phyloP scores from a whole-genome alignment of 2,329 filamentous ascomycete genomes.

The Xylariomycetidae sp. region DNA sequence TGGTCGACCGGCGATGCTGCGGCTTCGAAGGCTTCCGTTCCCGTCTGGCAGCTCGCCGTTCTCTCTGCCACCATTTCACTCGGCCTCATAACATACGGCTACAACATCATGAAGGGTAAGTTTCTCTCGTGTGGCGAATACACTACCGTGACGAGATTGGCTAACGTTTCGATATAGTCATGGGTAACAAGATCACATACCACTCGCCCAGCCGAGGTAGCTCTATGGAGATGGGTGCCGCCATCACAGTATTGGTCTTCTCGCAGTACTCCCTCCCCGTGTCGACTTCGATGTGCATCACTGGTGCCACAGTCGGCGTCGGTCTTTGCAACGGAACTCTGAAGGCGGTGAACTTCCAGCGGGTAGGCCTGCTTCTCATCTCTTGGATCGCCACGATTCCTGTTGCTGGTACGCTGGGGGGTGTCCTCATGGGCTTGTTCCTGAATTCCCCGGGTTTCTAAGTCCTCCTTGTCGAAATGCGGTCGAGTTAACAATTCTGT shows the following conservation, averaged over 20 bases:
- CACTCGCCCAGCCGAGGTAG: conserved; percentile 36
- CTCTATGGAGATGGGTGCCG: conserved; percentile 77
- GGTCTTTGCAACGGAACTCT: conserved; percentile 70
- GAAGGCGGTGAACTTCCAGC: conserved; percentile 72
- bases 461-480: too few species aligned
- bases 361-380: conserved; percentile 61
- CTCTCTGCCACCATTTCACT: conserved; percentile 58
- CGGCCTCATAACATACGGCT: conserved; percentile 70
- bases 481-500: too few species aligned
- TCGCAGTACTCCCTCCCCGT: conserved; percentile 72
- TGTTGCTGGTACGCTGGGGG: conserved; percentile 53
- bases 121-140: background rate
- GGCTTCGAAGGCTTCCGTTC: conserved; percentile 59
- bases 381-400: conserved; percentile 66
- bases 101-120: conserved; percentile 79
- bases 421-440: conserved; percentile 43
- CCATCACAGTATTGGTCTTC: conserved; percentile 71
- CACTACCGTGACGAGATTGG: conserved; percentile 1
- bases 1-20: conserved; percentile 61
- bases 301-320: conserved; percentile 72
- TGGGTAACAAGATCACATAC: conserved; percentile 57
- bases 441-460: conserved; percentile 59
- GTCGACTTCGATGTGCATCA: conserved; percentile 76
- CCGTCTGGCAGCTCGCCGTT: conserved; percentile 73
- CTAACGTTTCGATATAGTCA: conserved; percentile 32